phyloP scores from a whole-genome alignment of 1,284 basidiomycete species.

The Cerrena zonata region DNA sequence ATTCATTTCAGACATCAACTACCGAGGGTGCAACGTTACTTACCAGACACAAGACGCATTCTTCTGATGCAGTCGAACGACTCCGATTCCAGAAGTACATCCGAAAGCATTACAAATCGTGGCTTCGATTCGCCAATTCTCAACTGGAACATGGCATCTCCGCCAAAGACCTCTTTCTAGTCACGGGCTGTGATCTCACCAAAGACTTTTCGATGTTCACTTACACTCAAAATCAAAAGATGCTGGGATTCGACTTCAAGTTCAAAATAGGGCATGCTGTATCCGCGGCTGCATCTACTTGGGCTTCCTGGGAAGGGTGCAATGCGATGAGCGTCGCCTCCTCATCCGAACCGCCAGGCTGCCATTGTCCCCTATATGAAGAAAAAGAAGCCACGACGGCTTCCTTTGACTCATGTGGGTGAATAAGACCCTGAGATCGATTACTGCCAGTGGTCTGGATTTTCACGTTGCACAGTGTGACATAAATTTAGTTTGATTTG shows the following conservation, averaged over 20 bases:
- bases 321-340: no score
- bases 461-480: no score
- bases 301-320: slow-evolving; percentile 10
- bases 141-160: slow-evolving; percentile 3
- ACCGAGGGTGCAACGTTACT: slow-evolving; percentile 8
- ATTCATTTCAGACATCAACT: slow-evolving; percentile 4
- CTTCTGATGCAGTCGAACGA: slow-evolving; percentile 1
- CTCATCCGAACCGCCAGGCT: no score
- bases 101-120: slow-evolving; percentile 7
- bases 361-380: no score
- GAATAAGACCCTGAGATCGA: no score
- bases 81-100: slow-evolving; percentile 8
- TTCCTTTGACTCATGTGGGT: no score
- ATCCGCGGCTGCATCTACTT: slow-evolving; percentile 7
- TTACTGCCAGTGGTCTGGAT: no score
- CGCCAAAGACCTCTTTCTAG: slow-evolving; percentile 7
- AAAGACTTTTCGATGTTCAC: slow-evolving; percentile 11
- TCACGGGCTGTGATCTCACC: slow-evolving; percentile 11
- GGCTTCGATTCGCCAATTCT: slow-evolving; percentile 8
- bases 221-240: slow-evolving; percentile 2
- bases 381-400: no score
- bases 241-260: slow-evolving; percentile 5
- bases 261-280: neutral
- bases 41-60: slow-evolving; percentile 6
- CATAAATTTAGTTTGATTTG: no score